phyloP scores from a whole-genome alignment of 768 basidiomycete genomes.

The Tylopilus rubrobrunneus region DNA sequence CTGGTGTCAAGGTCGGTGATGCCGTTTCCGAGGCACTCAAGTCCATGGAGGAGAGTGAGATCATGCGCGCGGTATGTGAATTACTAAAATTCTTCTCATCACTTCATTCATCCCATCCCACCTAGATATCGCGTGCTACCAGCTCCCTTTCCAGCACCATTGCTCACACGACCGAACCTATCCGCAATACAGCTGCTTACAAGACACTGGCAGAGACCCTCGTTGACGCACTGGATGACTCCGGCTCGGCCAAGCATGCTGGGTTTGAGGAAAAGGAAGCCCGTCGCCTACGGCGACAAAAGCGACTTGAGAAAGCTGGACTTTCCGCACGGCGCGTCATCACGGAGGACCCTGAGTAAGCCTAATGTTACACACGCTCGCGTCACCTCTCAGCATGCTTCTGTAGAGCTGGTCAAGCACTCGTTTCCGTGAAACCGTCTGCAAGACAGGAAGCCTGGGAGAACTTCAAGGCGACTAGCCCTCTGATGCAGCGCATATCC shows the following conservation, averaged over 20 bases:
- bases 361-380: conserved; percentile 5
- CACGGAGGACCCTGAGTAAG: conserved; percentile 79
- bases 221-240: conserved; percentile 91
- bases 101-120: background rate
- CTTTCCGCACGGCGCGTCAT: conserved; percentile 48
- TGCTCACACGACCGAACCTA: conserved; percentile 89
- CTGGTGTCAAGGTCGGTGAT: conserved; percentile 89
- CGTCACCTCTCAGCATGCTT: background rate
- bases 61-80: conserved; percentile 76
- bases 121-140: conserved; percentile 79
- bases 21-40: conserved; percentile 90
- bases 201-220: conserved; percentile 86
- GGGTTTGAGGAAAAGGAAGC: conserved; percentile 96
- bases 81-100: background rate
- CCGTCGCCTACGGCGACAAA: conserved; percentile 73
- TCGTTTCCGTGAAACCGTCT: conserved; percentile 82
- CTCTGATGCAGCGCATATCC: conserved; percentile 59
- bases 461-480: conserved; percentile 71
- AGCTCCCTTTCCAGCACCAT: conserved; percentile 83
- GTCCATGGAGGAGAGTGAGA: conserved; percentile 91
- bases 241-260: conserved; percentile 87
- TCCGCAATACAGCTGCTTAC: conserved; percentile 94
- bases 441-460: conserved; percentile 80
- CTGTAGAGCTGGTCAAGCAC: conserved; percentile 74
- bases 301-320: conserved; percentile 82